Evolutionary conservation across 108 stramenopile species (phyloP), one percentile per base, ranked within the genome.

Genomic region (Cyclotella cryptica): DNA sequence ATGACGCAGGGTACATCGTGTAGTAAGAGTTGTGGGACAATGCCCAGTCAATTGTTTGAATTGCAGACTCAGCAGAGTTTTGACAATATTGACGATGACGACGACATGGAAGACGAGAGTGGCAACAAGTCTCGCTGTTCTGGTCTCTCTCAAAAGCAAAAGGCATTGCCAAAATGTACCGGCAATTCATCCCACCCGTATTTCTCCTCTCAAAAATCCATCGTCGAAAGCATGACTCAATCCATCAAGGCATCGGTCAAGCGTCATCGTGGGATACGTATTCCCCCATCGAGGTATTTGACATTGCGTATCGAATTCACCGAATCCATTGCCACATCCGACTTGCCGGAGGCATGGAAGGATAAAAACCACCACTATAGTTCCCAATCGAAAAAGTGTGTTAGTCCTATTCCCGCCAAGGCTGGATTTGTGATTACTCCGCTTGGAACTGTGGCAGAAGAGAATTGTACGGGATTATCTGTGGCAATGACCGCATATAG

Each of bases 401-500:
- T 17, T 14, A 66, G 63, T 53, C 53, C 40, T 26, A 22, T 12
- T 10, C 42, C 64, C 24, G 21, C 41, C 13, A 35, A 39, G n/a
- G 24, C 15, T 12, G 55, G 66, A n/a, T 59, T 69, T 43, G 59
- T 77, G 22, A 40, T 77, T 39, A 77, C 76, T 17, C 76, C 76
- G 22, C 51, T 77, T 14, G 75, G 75, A 28, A 68, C 44, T 15
- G 76, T 69, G 57, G 58, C 68, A 52, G 76, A 77, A 62, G 57
- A 52, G 19, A 68, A 53, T 49, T 77, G 57, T 51, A 60, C 76
- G 0, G 76, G 76, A 43, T 29, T 69, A 18, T 69, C 66, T 19
- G 76, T 77, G 39, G 68, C 55, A 29, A 77, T 77, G 76, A 53
- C 66, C 3, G 76, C 76, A 7, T 52, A 47, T 35, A 69, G 76